A percentile compares a stretch with the other conserved stretches of the same genome.
Conservation (phyloP, 108 stramenopile species). For the Conticribra guillardii region DNA sequence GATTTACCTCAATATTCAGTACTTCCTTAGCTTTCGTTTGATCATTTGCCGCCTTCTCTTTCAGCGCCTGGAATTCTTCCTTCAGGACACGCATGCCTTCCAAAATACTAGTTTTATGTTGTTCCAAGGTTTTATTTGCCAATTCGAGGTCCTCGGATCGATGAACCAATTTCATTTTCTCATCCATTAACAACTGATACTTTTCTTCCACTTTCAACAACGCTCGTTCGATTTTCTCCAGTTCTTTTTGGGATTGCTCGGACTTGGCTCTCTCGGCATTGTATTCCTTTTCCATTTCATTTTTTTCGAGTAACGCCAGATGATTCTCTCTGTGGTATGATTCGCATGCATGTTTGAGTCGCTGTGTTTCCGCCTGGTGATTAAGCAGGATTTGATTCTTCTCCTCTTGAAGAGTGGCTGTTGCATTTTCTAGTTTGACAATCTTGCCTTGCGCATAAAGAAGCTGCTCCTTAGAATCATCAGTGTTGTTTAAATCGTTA, state of each 20-base stretch:
- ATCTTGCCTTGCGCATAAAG: constrained; percentile 29
- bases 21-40: constrained; percentile 11
- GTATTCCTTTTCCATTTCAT: constrained; percentile 5
- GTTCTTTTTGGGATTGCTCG: constrained; percentile 10
- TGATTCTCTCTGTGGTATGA: constrained; percentile 28
- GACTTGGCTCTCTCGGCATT: constrained; percentile 7
- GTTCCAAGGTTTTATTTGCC: constrained; percentile 18
- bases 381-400: constrained; percentile 3
- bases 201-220: constrained; percentile 25
- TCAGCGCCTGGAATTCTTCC: no score
- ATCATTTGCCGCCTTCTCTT: constrained; percentile 11
- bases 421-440: constrained; percentile 22
- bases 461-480: constrained; percentile 33
- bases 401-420: constrained; percentile 24
- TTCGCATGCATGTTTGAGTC: constrained; percentile 44
- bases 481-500: constrained; percentile 15
- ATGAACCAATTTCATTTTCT: constrained; percentile 12
- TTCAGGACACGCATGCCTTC: no score
- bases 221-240: constrained; percentile 13
- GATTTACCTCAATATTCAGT: constrained; percentile 16
- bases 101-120: no score
- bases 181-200: constrained; percentile 7
- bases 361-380: constrained; percentile 23
- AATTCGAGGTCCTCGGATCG: constrained; percentile 8
- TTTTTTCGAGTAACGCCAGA: constrained; percentile 20